Evolutionary conservation across 2,329 filamentous ascomycete genomes (phyloP).

Genomic region (Hymenoscyphus albidus): DNA sequence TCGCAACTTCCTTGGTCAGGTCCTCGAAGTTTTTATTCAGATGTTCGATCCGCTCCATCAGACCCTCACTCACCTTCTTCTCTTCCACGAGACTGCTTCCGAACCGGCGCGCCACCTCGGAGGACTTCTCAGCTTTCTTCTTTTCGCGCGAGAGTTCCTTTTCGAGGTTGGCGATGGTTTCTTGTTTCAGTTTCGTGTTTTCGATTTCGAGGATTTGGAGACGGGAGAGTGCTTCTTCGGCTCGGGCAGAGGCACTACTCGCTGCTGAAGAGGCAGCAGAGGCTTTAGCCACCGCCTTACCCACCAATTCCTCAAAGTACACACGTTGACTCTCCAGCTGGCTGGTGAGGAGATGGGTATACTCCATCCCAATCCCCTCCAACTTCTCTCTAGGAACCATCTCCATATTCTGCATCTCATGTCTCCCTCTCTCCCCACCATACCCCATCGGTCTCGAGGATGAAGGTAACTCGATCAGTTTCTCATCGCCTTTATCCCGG

Average conservation of each 20-base stretch:
- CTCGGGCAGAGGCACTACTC: conserved; percentile 53
- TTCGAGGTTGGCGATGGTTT: conserved; percentile 66
- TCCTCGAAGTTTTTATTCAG: conserved; percentile 59
- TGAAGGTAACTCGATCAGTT: conserved; percentile 80
- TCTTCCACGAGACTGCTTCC: conserved; percentile 79
- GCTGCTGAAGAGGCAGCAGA: conserved; percentile 66
- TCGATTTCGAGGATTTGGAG: conserved; percentile 51
- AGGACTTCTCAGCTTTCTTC: conserved; percentile 65
- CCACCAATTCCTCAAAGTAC: conserved; percentile 92
- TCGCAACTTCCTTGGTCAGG: conserved; percentile 52
- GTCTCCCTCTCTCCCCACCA: conserved; percentile 5
- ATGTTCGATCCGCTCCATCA: conserved; percentile 78
- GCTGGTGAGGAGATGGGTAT: conserved; percentile 86
- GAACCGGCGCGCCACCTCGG: conserved; percentile 70
- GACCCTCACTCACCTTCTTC: conserved; percentile 74
- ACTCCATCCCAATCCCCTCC: conserved; percentile 83
- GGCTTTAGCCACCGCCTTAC: conserved; percentile 86
- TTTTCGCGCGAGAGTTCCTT: conserved; percentile 67
- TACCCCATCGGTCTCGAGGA: conserved; percentile 25
- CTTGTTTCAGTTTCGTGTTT: conserved; percentile 44
- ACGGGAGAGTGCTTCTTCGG: conserved; percentile 47
- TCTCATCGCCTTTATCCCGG: conserved; percentile 87
- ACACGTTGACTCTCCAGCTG: conserved; percentile 89
- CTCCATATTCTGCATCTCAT: conserved; percentile 48
- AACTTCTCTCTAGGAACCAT: conserved; percentile 67